These are phyloP conservation scores for Cladosporium phlei DNA, from an alignment of 2,329 filamentous ascomycete genomes.

Conservation along the genomic window DNA sequence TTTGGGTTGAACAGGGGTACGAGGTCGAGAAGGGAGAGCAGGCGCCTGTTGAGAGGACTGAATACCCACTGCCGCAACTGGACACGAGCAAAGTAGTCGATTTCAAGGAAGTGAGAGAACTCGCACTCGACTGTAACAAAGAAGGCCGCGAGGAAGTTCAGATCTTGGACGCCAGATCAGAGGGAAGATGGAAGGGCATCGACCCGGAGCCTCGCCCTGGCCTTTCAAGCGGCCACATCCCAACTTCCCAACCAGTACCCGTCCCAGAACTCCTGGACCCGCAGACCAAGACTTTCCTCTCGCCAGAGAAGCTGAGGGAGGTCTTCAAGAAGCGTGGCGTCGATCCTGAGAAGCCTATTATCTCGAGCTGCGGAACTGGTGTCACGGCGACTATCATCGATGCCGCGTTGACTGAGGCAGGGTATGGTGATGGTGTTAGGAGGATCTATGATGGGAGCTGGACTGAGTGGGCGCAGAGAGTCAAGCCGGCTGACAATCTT, in stretches of 20 bases:
- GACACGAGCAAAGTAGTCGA: conserved; percentile 63
- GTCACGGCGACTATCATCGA: conserved; percentile 91
- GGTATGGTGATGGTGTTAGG: conserved; percentile 64
- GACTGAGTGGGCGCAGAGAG: conserved; percentile 55
- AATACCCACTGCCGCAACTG: conserved; percentile 42
- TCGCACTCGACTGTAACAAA: conserved; percentile 71
- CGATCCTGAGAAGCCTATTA: conserved; percentile 72
- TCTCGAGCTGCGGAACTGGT: conserved; percentile 86
- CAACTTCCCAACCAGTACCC: conserved; percentile 77
- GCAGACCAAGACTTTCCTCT: conserved; percentile 72
- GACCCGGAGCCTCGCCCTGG: conserved; percentile 81
- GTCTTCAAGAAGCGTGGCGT: conserved; percentile 77
- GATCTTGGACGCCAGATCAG: conserved; percentile 79
- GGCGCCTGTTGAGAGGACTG: conserved; percentile 41
- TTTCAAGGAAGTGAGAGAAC: conserved; percentile 77
- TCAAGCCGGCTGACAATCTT: conserved; percentile 30
- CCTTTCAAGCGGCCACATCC: conserved; percentile 85
- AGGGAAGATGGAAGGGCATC: conserved; percentile 73
- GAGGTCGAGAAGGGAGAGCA: conserved; percentile 75
- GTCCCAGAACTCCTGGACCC: conserved; percentile 76
- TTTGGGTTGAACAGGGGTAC: conserved; percentile 82
- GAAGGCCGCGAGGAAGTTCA: conserved; percentile 80
- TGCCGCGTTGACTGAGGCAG: conserved; percentile 74
- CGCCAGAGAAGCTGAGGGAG: conserved; percentile 65
- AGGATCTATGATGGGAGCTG: conserved; percentile 93